Conservation (phyloP, 208 protist species). For the Trypanosoma boissoni region DNA sequence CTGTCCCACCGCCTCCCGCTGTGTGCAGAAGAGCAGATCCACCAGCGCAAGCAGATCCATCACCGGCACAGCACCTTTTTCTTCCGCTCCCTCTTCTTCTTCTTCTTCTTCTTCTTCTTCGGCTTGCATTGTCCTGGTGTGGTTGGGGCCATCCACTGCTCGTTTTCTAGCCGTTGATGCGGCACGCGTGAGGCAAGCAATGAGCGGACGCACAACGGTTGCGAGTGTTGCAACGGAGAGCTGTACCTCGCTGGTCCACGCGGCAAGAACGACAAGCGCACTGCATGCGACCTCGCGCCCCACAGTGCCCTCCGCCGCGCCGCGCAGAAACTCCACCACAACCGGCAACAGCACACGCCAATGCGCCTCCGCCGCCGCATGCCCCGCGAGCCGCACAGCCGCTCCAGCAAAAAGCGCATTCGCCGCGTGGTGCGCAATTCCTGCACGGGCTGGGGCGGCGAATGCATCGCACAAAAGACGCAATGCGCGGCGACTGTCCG, state of each 20-base stretch:
- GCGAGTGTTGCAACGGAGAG: conserved; percentile 57
- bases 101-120: too few relatives aligned
- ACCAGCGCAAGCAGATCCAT: conserved; percentile 59
- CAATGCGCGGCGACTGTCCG: conserved; percentile 67
- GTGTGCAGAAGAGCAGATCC: conserved; percentile 62
- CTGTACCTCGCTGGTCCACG: conserved; percentile 64
- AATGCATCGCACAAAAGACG: conserved; percentile 65
- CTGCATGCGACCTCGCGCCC: conserved; percentile 56
- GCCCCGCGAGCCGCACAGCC: conserved; percentile 47
- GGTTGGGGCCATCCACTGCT: too few relatives aligned
- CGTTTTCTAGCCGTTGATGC: too few relatives aligned
- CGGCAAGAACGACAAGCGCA: conserved; percentile 65
- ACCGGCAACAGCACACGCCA: conserved; percentile 78
- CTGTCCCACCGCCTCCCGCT: conserved; percentile 41
- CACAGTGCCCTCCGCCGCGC: conserved; percentile 16
- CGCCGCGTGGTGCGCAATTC: conserved; percentile 62
- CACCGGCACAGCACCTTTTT: conserved; percentile 29
- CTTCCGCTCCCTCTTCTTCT: too few relatives aligned
- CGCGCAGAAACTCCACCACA: conserved; percentile 65
- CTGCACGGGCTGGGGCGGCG: conserved; percentile 42
- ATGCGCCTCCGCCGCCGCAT: conserved; percentile 55
- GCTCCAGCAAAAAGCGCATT: conserved; percentile 81
- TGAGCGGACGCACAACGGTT: conserved; percentile 56
- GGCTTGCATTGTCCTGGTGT: too few relatives aligned
- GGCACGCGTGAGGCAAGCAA: conserved; percentile 32